phyloP scores from a whole-genome alignment of 805 yeast species.

The Kodamaea kakaduensis region DNA sequence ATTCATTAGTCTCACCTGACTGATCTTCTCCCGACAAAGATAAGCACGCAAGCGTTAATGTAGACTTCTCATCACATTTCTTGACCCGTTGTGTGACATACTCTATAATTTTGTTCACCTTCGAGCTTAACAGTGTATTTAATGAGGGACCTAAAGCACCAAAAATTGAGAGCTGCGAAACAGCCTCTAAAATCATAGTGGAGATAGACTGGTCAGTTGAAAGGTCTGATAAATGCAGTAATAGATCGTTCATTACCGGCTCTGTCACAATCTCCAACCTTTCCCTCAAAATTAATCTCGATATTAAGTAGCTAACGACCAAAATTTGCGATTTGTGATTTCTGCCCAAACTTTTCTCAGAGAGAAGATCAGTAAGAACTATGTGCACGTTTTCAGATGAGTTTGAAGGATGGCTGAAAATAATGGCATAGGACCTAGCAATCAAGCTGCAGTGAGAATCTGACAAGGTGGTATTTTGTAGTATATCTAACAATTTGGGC shows the following conservation, averaged over 20 bases:
- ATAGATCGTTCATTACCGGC: conserved; percentile 5
- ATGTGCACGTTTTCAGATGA: conserved; percentile 6
- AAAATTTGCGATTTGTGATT: conserved; percentile 17
- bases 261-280: conserved; percentile 10
- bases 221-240: conserved; percentile 4
- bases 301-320: conserved; percentile 42
- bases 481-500: conserved; percentile 21
- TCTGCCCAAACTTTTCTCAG: conserved; percentile 7
- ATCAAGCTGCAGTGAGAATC: conserved; percentile 28
- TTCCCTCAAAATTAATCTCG: conserved; percentile 40
- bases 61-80: conserved; percentile 56
- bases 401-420: conserved; percentile 40
- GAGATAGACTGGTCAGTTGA: conserved; percentile 21
- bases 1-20: background rate
- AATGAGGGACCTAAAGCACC: conserved; percentile 42
- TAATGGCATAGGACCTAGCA: conserved; percentile 46
- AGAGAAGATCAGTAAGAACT: conserved; percentile 12
- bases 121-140: conserved; percentile 11
- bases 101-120: conserved; percentile 17
- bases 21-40: conserved; percentile 29
- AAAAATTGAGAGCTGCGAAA: conserved; percentile 43
- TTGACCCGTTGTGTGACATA: conserved; percentile 41
- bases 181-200: conserved; percentile 30
- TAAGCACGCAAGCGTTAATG: conserved; percentile 52
- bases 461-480: conserved; percentile 18